Evolutionary conservation across 805 yeast genomes (phyloP).

Genomic region (Kuraishia molischiana): DNA sequence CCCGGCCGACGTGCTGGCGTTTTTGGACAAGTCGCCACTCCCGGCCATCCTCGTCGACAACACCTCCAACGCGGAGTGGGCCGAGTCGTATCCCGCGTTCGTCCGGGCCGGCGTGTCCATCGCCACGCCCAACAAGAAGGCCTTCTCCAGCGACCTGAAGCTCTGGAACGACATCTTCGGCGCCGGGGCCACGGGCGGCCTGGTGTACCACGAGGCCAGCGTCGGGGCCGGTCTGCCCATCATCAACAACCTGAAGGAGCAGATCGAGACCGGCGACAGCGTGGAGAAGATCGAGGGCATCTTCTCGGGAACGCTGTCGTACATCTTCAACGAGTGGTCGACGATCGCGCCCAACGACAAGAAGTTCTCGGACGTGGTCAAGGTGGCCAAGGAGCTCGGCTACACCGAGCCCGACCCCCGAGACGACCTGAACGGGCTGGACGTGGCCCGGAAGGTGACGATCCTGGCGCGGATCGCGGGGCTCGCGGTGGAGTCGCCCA

Average conservation of each 20-base stretch:
- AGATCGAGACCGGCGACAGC: slow-evolving; percentile 88
- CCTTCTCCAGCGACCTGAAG: slow-evolving; percentile 68
- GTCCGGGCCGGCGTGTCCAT: slow-evolving; percentile 74
- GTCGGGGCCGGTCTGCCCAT: slow-evolving; percentile 99
- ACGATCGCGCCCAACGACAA: slow-evolving; percentile 49
- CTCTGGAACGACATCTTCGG: slow-evolving; percentile 72
- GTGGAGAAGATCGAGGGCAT: slow-evolving; percentile 90
- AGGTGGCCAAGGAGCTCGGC: slow-evolving; percentile 81
- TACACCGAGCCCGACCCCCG: slow-evolving; percentile 99
- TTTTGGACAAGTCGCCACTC: slow-evolving; percentile 50
- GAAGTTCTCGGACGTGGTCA: slow-evolving; percentile 85
- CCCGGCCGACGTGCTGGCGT: slow-evolving; percentile 49
- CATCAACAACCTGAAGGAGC: slow-evolving; percentile 78
- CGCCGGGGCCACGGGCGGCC: slow-evolving; percentile 48
- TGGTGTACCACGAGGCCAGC: slow-evolving; percentile 96
- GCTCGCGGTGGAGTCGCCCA: slow-evolving; percentile 71
- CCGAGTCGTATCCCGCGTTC: slow-evolving; percentile 68
- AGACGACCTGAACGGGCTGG: slow-evolving; percentile 96
- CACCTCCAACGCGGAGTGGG: slow-evolving; percentile 77
- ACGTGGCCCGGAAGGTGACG: slow-evolving; percentile 97
- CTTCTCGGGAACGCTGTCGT: slow-evolving; percentile 91
- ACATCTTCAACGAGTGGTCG: slow-evolving; percentile 89
- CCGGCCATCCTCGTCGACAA: slow-evolving; percentile 90
- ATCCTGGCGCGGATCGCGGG: slow-evolving; percentile 93
- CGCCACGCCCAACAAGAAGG: slow-evolving; percentile 98